Conservation (phyloP, 768 basidiomycete species). For the Lanmaoa pseudosensibilis region DNA sequence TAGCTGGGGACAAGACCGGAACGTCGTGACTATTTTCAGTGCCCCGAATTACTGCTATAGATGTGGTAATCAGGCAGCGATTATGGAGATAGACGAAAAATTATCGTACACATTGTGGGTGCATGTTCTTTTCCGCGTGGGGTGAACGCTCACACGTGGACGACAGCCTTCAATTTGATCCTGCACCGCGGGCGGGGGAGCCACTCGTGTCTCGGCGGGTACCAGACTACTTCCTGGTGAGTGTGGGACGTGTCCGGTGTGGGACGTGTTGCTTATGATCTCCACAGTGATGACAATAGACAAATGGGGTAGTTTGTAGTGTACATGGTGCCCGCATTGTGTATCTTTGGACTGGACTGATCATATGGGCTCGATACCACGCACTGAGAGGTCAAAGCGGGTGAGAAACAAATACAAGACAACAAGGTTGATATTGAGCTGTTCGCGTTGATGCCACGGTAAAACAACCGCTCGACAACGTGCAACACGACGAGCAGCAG, state of each 20-base stretch:
- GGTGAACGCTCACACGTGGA: slow-evolving; percentile 3
- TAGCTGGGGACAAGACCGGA: slow-evolving; percentile 99
- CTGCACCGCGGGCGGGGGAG: slow-evolving; percentile 97
- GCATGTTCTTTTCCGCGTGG: slow-evolving; percentile 1
- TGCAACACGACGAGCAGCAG: slow-evolving; percentile 13
- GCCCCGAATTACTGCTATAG: slow-evolving; percentile 99
- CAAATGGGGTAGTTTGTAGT: slow-evolving; percentile 10
- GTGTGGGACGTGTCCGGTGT: slow-evolving; percentile 44
- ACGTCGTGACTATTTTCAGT: slow-evolving; percentile 99
- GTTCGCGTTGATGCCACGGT: background rate
- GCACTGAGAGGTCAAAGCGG: slow-evolving; percentile 5
- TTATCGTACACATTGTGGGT: slow-evolving; percentile 89
- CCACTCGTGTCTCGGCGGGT: slow-evolving; percentile 95
- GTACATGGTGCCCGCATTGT: slow-evolving; percentile 25
- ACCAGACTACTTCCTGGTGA: slow-evolving; percentile 90
- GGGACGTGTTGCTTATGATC: background rate
- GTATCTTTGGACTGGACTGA: slow-evolving; percentile 17
- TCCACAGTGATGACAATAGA: slow-evolving; percentile 25
- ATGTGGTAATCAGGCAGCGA: slow-evolving; percentile 99
- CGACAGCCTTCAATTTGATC: slow-evolving; percentile 96
- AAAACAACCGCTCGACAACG: slow-evolving; percentile 1
- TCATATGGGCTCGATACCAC: background rate
- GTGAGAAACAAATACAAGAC: slow-evolving; percentile 22
- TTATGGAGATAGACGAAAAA: slow-evolving; percentile 99
- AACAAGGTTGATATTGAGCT: slow-evolving; percentile 22